A percentile compares a stretch with the other conserved stretches of the same genome.
phyloP scores from a whole-genome alignment of 805 yeast genomes.

The Yarrowia sp. region DNA sequence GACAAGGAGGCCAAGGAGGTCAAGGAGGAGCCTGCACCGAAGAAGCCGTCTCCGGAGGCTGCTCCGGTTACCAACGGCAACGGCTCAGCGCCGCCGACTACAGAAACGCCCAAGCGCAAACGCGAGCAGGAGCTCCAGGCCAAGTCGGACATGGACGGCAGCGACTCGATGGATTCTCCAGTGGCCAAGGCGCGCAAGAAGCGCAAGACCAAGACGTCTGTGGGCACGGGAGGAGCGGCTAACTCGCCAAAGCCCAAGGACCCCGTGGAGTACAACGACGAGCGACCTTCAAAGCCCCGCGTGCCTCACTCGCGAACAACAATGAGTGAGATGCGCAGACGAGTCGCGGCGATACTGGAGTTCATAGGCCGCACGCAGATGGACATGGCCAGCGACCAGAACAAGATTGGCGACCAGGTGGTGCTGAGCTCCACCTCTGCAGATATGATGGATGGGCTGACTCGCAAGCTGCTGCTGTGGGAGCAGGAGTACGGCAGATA shows the following conservation, averaged over 20 bases:
- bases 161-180: constrained; percentile 17
- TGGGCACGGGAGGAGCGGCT: background rate
- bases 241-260: constrained; percentile 16
- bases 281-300: constrained; percentile 79
- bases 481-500: constrained; percentile 65
- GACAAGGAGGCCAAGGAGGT: constrained; percentile 28
- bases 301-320: constrained; percentile 74
- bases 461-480: constrained; percentile 72
- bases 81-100: background rate
- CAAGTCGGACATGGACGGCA: constrained; percentile 13
- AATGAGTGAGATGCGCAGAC: constrained; percentile 77
- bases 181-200: constrained; percentile 22
- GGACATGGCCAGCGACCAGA: constrained; percentile 54
- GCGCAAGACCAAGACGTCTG: constrained; percentile 23
- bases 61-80: background rate
- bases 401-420: constrained; percentile 31
- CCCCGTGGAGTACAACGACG: constrained; percentile 34
- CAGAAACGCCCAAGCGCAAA: constrained; percentile 24
- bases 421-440: constrained; percentile 20
- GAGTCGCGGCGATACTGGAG: constrained; percentile 87
- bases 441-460: constrained; percentile 63
- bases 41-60: too few species aligned
- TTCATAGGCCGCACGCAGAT: constrained; percentile 84
- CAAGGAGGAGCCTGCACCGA: background rate
- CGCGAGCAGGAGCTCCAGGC: constrained; percentile 23